Evolutionary conservation across 2,329 filamentous ascomycete genomes (phyloP).

Genomic region (Elsinoe batatas): DNA sequence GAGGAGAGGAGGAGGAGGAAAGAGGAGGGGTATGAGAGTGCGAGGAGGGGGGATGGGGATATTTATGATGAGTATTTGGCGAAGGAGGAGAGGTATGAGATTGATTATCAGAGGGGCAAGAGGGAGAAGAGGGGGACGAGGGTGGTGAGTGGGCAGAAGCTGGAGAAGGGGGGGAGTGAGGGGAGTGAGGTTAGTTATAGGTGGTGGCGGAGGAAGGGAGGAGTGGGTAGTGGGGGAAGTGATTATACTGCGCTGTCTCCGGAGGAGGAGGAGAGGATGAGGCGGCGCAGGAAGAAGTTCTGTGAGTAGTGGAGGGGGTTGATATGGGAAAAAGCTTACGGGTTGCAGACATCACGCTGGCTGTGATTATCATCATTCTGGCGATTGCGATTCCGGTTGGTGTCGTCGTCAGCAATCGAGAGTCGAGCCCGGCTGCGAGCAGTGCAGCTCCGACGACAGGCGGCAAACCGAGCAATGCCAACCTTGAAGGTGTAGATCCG

Average conservation of each 20-base stretch:
- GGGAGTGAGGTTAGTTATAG: constrained; percentile 32
- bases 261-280: constrained; percentile 32
- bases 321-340: constrained; percentile 15
- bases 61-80: constrained; percentile 16
- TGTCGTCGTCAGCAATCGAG: constrained; percentile 37
- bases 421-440: constrained; percentile 20
- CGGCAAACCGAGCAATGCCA: constrained; percentile 33
- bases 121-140: constrained; percentile 24
- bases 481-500: constrained; percentile 36
- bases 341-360: constrained; percentile 17
- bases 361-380: constrained; percentile 34
- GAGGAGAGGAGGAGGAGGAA: constrained; percentile 24
- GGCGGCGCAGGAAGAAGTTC: constrained; percentile 49
- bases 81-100: constrained; percentile 12
- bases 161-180: constrained; percentile 31
- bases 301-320: neutral
- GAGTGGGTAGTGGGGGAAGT: constrained; percentile 27
- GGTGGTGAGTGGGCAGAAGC: constrained; percentile 37
- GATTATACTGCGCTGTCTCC: constrained; percentile 20
- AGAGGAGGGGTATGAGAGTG: constrained; percentile 32
- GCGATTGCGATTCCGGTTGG: constrained; percentile 40
- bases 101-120: constrained; percentile 11
- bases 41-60: constrained; percentile 26
- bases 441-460: constrained; percentile 18
- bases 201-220: constrained; percentile 33